Evolutionary conservation across 139 green algal genomes (phyloP), one percentile per base, ranked within the genome.

Genomic region (Haematococcus sp.): DNA sequence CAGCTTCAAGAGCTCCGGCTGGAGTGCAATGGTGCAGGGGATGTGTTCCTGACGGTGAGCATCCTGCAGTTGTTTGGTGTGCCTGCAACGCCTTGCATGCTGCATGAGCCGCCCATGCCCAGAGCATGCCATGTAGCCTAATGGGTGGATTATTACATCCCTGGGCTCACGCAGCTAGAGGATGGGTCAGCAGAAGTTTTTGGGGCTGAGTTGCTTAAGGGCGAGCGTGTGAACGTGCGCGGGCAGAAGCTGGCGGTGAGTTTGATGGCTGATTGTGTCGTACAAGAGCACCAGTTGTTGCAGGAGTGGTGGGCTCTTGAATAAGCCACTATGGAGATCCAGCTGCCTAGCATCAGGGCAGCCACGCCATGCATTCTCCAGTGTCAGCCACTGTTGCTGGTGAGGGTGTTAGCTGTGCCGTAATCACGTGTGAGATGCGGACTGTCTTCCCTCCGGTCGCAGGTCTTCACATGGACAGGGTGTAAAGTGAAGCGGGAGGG

Each of bases 161-260:
- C n/a, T 4, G 7, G 40, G 33, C n/a, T 25, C n/a, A 23, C 77
- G 64, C 81, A 95, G 91, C 75, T 95, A 5, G 56, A 80, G 25
- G 65, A 82, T 2, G 92, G 92, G 13, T 67, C 74, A 1, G 92
- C 92, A 0, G 92, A 98, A 79, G 74, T 98, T 0, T 98, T 98
- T 85, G 94, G 94, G 25, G 84, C 89, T 11, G 87, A 94, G 69
- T 73, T 98, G 33, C 61, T 84, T 0, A 68, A 87, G 2, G 89
- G 89, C 2, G 64, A 90, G 51, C 56, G 51, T 5, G 55, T 93
- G 3, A 54, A 44, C 2, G 58, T 97, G 13, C 72, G 33, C 0
- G 90, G 91, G 0, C 83, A 93, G 34, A 96, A 96, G 68, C 63
- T 96, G 17, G 92, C 94, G 44, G 88, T 93, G 66, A 78, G 83